Conservation (phyloP, 306 rosid species). For the Fragaria vesca region DNA sequence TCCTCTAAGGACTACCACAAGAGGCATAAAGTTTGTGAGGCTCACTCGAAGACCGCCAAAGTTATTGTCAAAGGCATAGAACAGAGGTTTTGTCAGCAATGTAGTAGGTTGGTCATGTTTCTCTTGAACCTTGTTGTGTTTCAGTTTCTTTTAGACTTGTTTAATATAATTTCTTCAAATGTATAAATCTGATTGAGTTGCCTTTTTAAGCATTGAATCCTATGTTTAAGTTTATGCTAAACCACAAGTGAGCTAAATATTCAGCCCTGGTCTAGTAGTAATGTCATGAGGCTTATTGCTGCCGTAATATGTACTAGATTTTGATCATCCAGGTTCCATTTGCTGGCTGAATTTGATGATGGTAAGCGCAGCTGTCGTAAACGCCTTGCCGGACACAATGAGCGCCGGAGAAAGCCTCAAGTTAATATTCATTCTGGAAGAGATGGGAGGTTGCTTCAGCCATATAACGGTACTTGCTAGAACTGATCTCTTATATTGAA, state of each 20-base stretch:
- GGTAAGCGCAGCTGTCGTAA: conserved; percentile 94
- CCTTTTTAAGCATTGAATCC: not conserved
- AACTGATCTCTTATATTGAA: conserved; percentile 7
- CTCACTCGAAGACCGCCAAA: conserved; percentile 78
- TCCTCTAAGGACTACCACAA: conserved; percentile 80
- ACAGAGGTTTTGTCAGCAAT: conserved; percentile 95
- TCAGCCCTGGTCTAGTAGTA: not conserved
- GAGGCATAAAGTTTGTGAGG: conserved; percentile 92
- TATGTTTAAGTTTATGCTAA: not conserved
- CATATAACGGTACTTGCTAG: conserved; percentile 56
- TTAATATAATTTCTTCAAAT: not conserved
- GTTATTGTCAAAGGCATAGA: conserved; percentile 80
- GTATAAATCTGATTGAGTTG: not conserved
- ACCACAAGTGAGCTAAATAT: not conserved
- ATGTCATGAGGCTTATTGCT: conserved; percentile 24
- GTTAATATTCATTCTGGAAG: conserved; percentile 49
- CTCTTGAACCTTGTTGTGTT: conserved; percentile 18
- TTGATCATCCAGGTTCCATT: conserved; percentile 68
- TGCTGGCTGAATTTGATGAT: conserved; percentile 88
- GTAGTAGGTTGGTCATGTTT: conserved; percentile 69
- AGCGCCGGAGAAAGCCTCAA: conserved; percentile 89
- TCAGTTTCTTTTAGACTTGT: not conserved
- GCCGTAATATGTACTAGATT: conserved; percentile 35
- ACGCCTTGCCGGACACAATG: conserved; percentile 93
- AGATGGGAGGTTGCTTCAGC: conserved; percentile 57